Percentiles rank a stretch among this genome's conserved stretches.
phyloP scores from a whole-genome alignment of 306 rosid genomes.

The Vigna unguiculata region DNA sequence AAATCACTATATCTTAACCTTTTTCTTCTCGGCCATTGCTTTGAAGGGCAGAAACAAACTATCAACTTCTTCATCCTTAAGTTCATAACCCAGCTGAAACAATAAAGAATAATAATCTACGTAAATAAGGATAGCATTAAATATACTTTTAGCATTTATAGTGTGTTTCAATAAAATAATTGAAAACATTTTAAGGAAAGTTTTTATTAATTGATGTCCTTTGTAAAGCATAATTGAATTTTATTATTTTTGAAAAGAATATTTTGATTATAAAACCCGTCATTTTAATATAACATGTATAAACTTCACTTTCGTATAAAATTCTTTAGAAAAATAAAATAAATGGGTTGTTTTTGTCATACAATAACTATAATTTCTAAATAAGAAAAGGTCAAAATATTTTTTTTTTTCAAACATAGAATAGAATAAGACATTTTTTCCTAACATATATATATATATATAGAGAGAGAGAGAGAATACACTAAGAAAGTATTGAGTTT shows the following conservation, averaged over 20 bases:
- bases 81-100: slow-evolving; percentile 80
- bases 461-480: too few species aligned
- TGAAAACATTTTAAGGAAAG: not conserved
- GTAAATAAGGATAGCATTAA: not conserved
- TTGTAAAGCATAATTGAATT: not conserved
- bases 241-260: not conserved
- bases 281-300: not conserved
- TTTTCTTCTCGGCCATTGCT: slow-evolving; percentile 79
- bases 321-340: not conserved
- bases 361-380: not conserved
- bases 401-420: too few species aligned
- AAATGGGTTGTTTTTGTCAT: not conserved
- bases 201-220: not conserved
- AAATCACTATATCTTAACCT: slow-evolving; percentile 53
- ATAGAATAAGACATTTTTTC: too few species aligned
- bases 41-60: slow-evolving; percentile 76
- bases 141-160: not conserved
- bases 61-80: slow-evolving; percentile 60
- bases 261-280: not conserved
- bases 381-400: not conserved
- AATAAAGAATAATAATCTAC: not conserved
- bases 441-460: too few species aligned
- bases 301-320: not conserved
- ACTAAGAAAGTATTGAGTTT: too few species aligned
- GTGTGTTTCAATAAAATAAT: not conserved